Evolutionary conservation across 1,284 basidiomycete species (phyloP).

Genomic region (Boletus smithii): DNA sequence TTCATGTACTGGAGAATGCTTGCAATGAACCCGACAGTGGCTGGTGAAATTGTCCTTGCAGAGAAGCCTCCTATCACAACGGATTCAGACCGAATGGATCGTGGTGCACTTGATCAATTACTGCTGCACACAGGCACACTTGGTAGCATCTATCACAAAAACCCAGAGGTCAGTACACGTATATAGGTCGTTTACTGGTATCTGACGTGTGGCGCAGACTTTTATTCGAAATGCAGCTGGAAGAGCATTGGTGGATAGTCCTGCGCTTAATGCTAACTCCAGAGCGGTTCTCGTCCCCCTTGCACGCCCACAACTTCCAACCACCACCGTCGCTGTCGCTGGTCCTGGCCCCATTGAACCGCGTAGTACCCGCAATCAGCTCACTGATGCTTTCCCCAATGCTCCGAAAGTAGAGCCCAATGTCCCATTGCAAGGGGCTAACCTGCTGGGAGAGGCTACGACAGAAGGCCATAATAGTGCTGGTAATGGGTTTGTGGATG

Average conservation of each 20-base stretch:
- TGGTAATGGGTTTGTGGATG: conserved; percentile 9
- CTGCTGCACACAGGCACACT: conserved; percentile 79
- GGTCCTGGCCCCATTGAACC: conserved; percentile 70
- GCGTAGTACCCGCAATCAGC: conserved; percentile 15
- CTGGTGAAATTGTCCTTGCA: conserved; percentile 88
- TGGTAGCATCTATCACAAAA: conserved; percentile 86
- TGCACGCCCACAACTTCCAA: conserved; percentile 49
- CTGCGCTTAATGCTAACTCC: conserved; percentile 73
- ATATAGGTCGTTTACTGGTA: neutral
- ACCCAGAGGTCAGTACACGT: conserved; percentile 65
- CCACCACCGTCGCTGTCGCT: conserved; percentile 45
- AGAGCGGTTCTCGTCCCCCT: conserved; percentile 67
- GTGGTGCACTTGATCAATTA: conserved; percentile 89
- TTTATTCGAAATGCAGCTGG: conserved; percentile 79
- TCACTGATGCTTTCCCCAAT: conserved; percentile 25
- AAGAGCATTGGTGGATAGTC: conserved; percentile 70
- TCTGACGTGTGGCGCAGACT: conserved; percentile 48
- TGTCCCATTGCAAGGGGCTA: conserved; percentile 9
- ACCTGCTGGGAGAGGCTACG: conserved; percentile 6
- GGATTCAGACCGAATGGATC: conserved; percentile 95
- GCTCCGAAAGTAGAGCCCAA: conserved; percentile 15
- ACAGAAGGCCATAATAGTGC: neutral
- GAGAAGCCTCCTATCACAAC: conserved; percentile 97
- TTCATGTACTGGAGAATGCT: conserved; percentile 99
- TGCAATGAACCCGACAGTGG: conserved; percentile 88